phyloP scores from a whole-genome alignment of 2,329 filamentous ascomycete species.

The Fusarium begoniae region DNA sequence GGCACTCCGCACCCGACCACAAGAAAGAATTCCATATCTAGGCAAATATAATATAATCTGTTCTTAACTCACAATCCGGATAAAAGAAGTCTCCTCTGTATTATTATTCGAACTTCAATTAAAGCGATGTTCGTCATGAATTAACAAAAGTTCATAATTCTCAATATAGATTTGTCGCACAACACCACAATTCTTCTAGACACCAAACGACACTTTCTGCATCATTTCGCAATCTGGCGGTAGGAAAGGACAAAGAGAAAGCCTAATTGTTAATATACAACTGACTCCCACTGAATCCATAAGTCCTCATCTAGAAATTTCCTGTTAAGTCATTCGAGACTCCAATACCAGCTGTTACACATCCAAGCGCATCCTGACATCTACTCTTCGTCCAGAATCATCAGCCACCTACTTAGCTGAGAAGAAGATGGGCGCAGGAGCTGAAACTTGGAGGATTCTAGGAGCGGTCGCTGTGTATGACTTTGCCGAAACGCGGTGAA shows the following conservation, averaged over 20 bases:
- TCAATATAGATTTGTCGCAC: too few species aligned
- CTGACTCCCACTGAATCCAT: background rate
- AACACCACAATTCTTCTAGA: too few species aligned
- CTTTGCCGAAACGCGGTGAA: background rate
- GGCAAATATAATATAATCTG: too few species aligned
- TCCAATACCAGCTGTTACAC: background rate
- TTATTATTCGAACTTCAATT: too few species aligned
- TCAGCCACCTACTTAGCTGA: background rate
- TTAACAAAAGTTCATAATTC: too few species aligned
- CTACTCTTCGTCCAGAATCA: background rate
- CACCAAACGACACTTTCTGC: background rate
- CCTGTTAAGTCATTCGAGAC: too few species aligned
- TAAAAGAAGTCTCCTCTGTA: too few species aligned
- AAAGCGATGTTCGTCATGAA: too few species aligned
- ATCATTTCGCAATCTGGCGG: rapidly evolving
- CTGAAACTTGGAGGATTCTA: background rate
- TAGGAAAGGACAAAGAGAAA: background rate
- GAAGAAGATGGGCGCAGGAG: background rate
- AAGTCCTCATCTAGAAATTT: background rate
- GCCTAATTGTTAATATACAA: background rate
- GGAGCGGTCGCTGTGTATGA: background rate
- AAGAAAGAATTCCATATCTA: too few species aligned
- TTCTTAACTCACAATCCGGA: too few species aligned
- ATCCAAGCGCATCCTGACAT: background rate
- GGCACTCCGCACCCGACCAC: too few species aligned